Evolutionary conservation across 176 grass and related monocot genomes (phyloP), one percentile per base, ranked within the genome.

Genomic region (Zoysia japonica): DNA sequence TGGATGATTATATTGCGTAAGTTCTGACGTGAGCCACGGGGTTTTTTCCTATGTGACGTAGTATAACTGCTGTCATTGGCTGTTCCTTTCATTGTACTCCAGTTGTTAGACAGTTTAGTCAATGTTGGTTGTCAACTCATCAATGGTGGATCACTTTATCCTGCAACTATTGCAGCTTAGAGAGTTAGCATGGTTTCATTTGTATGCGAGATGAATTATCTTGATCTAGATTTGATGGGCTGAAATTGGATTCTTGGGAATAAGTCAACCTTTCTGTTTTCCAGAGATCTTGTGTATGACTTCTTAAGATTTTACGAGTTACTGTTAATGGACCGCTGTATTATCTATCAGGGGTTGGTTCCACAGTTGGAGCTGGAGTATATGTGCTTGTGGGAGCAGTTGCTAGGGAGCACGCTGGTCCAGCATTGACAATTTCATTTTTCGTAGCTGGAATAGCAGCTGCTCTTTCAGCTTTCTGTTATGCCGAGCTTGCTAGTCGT

Each of bases 301-400:
- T 53, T 17, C 14, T n/a, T 63, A 59, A 6, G 40, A 57, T 67
- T 12, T 50, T 67, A 80, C 61, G 9, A 7, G 63, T 47, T 46
- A 0, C 66, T 70, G 12, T 11, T 63, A 5, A 61, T 48, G 73
- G 72, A 37, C 13, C 6, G 65, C 71, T 59, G 5, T 74, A 39
- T 68, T 7, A 41, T 90, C 20, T 50, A 28, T 44, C 92, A 98
- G 95, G 95, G 2, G 95, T 98, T 9, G 95, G 95, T 38, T 90
- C 95, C 0, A 98, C 92, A 1, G 87, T 96, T 70, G 93, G 89
- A 80, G 89, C 93, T 19, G 93, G 93, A 47, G 93, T 96, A 9
- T 96, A 96, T 9, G 93, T 91, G 11, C 89, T 92, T 70, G 93
- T 96, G 17, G 93, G 92, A n/a, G 89, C 92, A 5, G 92, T 94